phyloP scores from a whole-genome alignment of 73 alveolate species.

The Paramecium sonneborni region DNA sequence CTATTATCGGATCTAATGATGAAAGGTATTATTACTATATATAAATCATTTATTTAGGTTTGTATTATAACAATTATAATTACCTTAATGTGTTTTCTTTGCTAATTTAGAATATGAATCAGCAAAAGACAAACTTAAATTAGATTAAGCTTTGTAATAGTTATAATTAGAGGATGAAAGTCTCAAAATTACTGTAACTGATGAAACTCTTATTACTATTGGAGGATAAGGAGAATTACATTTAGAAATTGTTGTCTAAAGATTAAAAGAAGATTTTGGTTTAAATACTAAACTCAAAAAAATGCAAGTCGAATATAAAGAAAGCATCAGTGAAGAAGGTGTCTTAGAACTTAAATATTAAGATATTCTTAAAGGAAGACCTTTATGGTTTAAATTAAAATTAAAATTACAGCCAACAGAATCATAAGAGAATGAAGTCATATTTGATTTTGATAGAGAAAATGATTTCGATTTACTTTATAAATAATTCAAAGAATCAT shows the following conservation, averaged over 20 bases:
- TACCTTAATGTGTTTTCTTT: constrained; percentile 93
- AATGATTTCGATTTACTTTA: constrained; percentile 52
- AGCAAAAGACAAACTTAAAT: constrained; percentile 67
- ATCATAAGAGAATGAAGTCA: constrained; percentile 27
- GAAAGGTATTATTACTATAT: neutral
- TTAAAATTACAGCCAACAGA: constrained; percentile 52
- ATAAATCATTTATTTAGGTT: constrained; percentile 28
- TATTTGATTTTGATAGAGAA: constrained; percentile 60
- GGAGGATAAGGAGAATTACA: constrained; percentile 92
- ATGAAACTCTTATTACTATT: constrained; percentile 76
- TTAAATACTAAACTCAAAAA: constrained; percentile 78
- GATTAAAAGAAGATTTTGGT: constrained; percentile 80
- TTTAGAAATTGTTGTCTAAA: constrained; percentile 69
- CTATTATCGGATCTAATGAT: neutral
- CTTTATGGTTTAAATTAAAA: constrained; percentile 36
- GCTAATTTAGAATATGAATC: constrained; percentile 82
- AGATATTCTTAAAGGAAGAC: constrained; percentile 58
- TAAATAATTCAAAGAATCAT: constrained; percentile 38
- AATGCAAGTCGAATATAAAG: constrained; percentile 86
- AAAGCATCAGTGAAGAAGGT: constrained; percentile 66
- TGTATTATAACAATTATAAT: constrained; percentile 72
- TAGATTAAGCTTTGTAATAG: constrained; percentile 71
- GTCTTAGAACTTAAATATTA: neutral
- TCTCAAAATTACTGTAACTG: constrained; percentile 69
- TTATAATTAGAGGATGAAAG: constrained; percentile 85